These are phyloP conservation scores for Psilocybe mexicana DNA, from an alignment of 1,284 basidiomycete genomes.

Conservation along the genomic window DNA sequence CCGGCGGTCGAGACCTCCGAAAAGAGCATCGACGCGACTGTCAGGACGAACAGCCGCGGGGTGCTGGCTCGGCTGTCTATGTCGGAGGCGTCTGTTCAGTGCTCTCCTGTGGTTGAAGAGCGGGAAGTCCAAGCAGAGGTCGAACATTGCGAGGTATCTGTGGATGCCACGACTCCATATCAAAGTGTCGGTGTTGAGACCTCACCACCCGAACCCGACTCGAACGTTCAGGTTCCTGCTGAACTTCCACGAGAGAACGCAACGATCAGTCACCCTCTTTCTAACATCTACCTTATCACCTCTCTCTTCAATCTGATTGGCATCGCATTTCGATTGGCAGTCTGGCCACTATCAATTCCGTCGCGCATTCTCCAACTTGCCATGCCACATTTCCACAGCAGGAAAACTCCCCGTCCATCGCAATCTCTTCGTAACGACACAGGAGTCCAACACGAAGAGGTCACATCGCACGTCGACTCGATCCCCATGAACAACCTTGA, in stretches of 20 bases:
- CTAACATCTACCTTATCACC: conserved; percentile 34
- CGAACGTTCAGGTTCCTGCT: conserved; percentile 32
- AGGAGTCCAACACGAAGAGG: conserved; percentile 11
- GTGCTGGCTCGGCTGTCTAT: conserved; percentile 49
- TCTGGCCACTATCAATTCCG: conserved; percentile 47
- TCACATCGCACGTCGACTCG: conserved; percentile 16
- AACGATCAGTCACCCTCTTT: conserved; percentile 27
- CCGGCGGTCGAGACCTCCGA: conserved; percentile 35
- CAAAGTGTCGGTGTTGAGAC: conserved; percentile 37
- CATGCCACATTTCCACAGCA: conserved; percentile 33
- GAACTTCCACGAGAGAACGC: conserved; percentile 2
- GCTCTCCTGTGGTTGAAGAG: conserved; percentile 45
- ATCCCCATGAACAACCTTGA: conserved; percentile 41
- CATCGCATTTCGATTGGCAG: conserved; percentile 44
- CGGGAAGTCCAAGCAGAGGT: conserved; percentile 46
- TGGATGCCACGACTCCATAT: conserved; percentile 46
- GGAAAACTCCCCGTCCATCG: conserved; percentile 19
- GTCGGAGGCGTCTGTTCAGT: conserved; percentile 48
- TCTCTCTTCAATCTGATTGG: conserved; percentile 45
- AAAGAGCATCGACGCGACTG: conserved; percentile 58
- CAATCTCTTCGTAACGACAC: conserved; percentile 27
- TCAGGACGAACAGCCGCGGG: conserved; percentile 44
- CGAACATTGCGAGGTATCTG: conserved; percentile 39
- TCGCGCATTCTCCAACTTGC: conserved; percentile 35
- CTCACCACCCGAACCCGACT: conserved; percentile 35